Evolutionary conservation across 2,329 filamentous ascomycete species (phyloP).

Genomic region (Aspergillus texensis): DNA sequence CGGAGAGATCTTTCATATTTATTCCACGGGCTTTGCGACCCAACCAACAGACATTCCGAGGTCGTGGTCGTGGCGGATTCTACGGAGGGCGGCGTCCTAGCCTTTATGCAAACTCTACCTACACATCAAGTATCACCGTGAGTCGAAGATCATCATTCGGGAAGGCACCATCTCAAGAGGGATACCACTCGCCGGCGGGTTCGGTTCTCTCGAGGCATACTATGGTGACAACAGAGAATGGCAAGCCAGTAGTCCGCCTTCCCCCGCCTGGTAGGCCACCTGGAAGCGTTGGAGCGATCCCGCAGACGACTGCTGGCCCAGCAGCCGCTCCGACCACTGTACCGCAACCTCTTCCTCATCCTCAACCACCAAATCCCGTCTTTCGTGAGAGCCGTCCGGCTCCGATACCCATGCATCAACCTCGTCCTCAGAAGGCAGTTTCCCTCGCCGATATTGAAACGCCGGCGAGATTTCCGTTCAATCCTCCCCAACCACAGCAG

Average conservation of each 20-base stretch:
- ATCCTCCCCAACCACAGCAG: conserved; percentile 65
- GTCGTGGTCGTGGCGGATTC: conserved; percentile 68
- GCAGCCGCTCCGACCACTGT: conserved; percentile 20
- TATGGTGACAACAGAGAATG: conserved; percentile 60
- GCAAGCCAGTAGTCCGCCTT: conserved; percentile 77
- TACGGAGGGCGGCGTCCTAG: conserved; percentile 72
- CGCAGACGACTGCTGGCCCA: conserved; percentile 23
- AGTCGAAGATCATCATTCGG: conserved; percentile 83
- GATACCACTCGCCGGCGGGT: conserved; percentile 76
- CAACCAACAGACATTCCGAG: conserved; percentile 78
- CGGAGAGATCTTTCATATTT: conserved; percentile 94
- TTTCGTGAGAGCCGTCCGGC: conserved; percentile 63
- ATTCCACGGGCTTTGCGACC: conserved; percentile 92
- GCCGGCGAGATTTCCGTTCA: conserved; percentile 64
- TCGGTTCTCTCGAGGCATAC: conserved; percentile 73
- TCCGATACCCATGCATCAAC: conserved; percentile 83
- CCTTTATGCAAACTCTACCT: conserved; percentile 75
- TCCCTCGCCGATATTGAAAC: conserved; percentile 92
- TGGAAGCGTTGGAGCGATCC: conserved; percentile 21
- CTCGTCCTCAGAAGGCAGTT: conserved; percentile 89
- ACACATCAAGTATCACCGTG: conserved; percentile 83
- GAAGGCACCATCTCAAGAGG: conserved; percentile 69
- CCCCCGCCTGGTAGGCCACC: conserved; percentile 61
- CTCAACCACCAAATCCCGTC: conserved; percentile 57
- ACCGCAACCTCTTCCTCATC: conserved; percentile 40